A percentile compares a stretch with the other conserved stretches of the same genome.
Evolutionary conservation across 805 yeast species (phyloP).

Genomic region (Metschnikowia noctiluminum): DNA sequence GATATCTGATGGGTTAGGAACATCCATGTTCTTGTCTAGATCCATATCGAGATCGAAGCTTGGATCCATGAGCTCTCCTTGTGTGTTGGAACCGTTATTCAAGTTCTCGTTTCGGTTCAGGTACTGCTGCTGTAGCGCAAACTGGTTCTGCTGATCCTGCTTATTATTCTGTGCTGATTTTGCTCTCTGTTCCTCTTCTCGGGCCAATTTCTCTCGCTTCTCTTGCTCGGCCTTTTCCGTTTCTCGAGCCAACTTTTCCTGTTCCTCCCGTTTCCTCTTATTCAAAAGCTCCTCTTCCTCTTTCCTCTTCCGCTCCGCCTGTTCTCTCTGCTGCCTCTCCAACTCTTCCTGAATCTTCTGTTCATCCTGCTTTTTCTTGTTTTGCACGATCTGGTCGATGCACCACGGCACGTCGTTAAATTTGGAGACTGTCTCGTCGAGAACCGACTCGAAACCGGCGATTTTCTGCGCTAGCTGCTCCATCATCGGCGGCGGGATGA

Average conservation of each 20-base stretch:
- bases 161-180: constrained; percentile 2
- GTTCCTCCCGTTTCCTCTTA: constrained; percentile 19
- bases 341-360: constrained; percentile 34
- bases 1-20: constrained; percentile 34
- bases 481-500: constrained; percentile 36
- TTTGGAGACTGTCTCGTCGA: constrained; percentile 41
- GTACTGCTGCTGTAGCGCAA: background rate
- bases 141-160: constrained; percentile 6
- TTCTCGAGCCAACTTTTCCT: constrained; percentile 17
- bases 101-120: background rate
- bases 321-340: constrained; percentile 31
- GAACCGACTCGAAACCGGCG: constrained; percentile 37
- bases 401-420: constrained; percentile 45
- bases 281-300: constrained; percentile 19
- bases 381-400: constrained; percentile 39
- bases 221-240: constrained; percentile 20
- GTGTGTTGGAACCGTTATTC: background rate
- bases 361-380: constrained; percentile 41
- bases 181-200: constrained; percentile 12
- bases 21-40: constrained; percentile 18
- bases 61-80: constrained; percentile 20
- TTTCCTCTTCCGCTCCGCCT: constrained; percentile 22
- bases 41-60: constrained; percentile 29
- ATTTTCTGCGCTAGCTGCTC: constrained; percentile 33
- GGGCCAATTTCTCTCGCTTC: constrained; percentile 17